Conservation (phyloP, 2,329 filamentous ascomycete genomes). For the Fusarium globosum region DNA sequence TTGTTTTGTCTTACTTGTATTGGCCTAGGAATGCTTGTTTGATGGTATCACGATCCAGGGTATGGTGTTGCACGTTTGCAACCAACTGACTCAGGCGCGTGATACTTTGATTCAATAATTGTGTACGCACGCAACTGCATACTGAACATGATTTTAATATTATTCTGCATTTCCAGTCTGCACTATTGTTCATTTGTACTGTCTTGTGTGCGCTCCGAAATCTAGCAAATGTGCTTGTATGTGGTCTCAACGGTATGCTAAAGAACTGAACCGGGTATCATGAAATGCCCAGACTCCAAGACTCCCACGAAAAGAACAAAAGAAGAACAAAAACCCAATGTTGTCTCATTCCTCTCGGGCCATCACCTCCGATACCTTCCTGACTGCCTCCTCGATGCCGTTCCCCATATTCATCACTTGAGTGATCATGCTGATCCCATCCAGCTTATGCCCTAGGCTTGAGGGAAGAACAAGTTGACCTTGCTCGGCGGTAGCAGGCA, state of each 20-base stretch:
- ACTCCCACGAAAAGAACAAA: not conserved
- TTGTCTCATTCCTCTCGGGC: not conserved
- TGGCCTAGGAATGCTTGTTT: not conserved
- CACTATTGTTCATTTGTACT: not conserved
- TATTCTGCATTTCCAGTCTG: not conserved
- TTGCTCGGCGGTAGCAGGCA: not conserved
- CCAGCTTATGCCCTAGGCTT: not conserved
- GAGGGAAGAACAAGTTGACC: not conserved
- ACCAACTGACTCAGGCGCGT: not conserved
- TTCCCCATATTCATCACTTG: not conserved
- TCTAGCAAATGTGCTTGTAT: not conserved
- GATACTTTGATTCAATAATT: not conserved
- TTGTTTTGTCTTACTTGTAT: slow-evolving; percentile 1
- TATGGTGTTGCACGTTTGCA: slow-evolving; percentile 3
- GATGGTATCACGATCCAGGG: slow-evolving; percentile 5
- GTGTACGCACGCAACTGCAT: not conserved
- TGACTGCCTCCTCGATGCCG: not conserved
- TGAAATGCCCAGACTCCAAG: not conserved
- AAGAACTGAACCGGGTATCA: not conserved
- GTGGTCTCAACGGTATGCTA: not conserved
- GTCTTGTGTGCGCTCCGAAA: not conserved
- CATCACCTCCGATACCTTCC: slow-evolving; percentile 1
- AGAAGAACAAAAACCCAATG: not conserved
- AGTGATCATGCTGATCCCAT: not conserved
- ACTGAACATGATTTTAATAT: not conserved